These are phyloP conservation scores for Fennellomyces sp. DNA, from an alignment of 371 early-diverging fungal genomes.

Conservation along the genomic window DNA sequence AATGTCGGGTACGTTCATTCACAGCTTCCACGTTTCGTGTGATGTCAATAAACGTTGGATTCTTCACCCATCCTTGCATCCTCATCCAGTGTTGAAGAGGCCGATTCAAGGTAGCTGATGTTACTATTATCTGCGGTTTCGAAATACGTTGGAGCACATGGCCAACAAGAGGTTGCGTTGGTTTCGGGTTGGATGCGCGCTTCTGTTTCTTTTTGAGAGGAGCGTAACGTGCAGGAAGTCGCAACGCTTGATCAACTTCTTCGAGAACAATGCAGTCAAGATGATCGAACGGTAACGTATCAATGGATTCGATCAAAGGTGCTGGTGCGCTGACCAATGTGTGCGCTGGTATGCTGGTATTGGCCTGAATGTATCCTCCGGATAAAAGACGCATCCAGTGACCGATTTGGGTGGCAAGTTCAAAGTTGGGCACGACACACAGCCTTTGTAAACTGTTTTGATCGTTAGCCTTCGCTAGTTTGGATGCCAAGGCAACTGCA, in stretches of 20 bases:
- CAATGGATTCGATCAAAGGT: conserved; percentile 53
- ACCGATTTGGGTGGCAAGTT: conserved; percentile 82
- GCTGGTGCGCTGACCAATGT: conserved; percentile 73
- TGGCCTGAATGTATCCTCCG: no score
- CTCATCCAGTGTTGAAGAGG: conserved; percentile 58
- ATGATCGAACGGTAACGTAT: conserved; percentile 45
- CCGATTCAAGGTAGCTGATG: conserved; percentile 79
- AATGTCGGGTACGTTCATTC: conserved; percentile 34
- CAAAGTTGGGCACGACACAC: conserved; percentile 85
- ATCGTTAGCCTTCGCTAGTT: not conserved
- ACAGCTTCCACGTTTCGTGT: conserved; percentile 17
- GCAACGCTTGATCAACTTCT: conserved; percentile 77
- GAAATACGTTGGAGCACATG: conserved; percentile 31
- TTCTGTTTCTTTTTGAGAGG: conserved; percentile 47
- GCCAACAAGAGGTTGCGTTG: conserved; percentile 62
- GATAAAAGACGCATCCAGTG: conserved; percentile 44
- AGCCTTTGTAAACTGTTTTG: conserved; percentile 45
- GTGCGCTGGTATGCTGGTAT: conserved; percentile 23
- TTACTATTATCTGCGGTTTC: conserved; percentile 59
- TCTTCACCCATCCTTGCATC: conserved; percentile 53
- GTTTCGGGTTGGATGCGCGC: conserved; percentile 66
- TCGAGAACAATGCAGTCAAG: conserved; percentile 71
- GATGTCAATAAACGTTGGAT: conserved; percentile 69
- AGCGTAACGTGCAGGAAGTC: conserved; percentile 63
- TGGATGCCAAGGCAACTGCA: conserved; percentile 49